Percentiles rank a stretch among this genome's conserved stretches.
These are phyloP conservation scores for Thermoascus crustaceus DNA, from an alignment of 2,329 filamentous ascomycete genomes.

Conservation along the genomic window DNA sequence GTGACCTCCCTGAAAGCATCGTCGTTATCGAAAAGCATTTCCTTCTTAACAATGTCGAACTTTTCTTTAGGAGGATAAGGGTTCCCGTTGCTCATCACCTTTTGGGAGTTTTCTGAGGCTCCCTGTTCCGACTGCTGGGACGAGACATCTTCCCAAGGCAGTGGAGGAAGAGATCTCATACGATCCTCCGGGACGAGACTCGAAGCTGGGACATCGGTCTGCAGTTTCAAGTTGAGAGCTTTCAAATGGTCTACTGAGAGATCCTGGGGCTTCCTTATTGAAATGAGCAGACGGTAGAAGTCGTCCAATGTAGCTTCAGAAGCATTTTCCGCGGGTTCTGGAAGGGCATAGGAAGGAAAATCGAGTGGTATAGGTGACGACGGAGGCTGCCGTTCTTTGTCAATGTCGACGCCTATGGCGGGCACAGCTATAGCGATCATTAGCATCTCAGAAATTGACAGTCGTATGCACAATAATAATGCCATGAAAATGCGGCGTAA, in stretches of 20 bases:
- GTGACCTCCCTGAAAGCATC: conserved; percentile 50
- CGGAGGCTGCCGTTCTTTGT: conserved; percentile 42
- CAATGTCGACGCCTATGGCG: conserved; percentile 23
- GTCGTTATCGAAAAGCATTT: conserved; percentile 48
- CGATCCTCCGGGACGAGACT: conserved; percentile 28
- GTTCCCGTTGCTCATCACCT: conserved; percentile 42
- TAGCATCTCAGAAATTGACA: conserved; percentile 9
- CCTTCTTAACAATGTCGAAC: conserved; percentile 42
- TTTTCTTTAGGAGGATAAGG: conserved; percentile 41
- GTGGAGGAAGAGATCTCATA: conserved; percentile 29
- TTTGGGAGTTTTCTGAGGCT: conserved; percentile 10
- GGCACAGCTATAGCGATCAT: conserved; percentile 20
- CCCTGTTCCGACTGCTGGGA: conserved; percentile 2
- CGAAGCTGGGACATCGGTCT: conserved; percentile 26
- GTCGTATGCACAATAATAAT: neutral
- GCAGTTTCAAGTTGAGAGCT: conserved; percentile 34
- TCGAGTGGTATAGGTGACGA: conserved; percentile 42
- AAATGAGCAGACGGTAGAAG: conserved; percentile 39
- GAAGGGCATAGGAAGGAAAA: conserved; percentile 42
- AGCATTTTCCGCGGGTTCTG: conserved; percentile 26
- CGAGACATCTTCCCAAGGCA: conserved; percentile 25
- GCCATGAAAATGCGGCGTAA: neutral
- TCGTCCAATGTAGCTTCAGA: conserved; percentile 26
- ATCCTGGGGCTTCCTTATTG: conserved; percentile 33
- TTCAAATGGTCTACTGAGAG: conserved; percentile 31